These are phyloP conservation scores for Acrodontium crateriforme DNA, from an alignment of 2,329 filamentous ascomycete species.

Conservation along the genomic window DNA sequence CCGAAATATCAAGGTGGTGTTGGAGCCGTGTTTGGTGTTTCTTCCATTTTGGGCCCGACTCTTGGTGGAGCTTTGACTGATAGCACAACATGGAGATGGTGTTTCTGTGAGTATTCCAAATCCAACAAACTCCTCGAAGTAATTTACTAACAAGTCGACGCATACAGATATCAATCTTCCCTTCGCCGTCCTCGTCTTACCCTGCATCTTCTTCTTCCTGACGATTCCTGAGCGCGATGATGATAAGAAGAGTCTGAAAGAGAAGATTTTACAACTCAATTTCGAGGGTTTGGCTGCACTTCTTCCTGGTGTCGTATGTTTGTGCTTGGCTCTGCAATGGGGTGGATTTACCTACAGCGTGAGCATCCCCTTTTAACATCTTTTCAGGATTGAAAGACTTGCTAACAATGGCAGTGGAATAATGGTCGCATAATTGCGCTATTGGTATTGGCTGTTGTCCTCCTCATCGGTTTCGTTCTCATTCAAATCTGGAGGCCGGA, in stretches of 20 bases:
- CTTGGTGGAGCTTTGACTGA: slow-evolving; percentile 31
- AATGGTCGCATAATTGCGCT: slow-evolving; percentile 33
- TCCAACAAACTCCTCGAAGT: slow-evolving; percentile 7
- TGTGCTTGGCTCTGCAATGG: slow-evolving; percentile 35
- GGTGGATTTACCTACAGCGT: slow-evolving; percentile 27
- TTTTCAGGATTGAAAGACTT: neutral
- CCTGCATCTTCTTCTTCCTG: slow-evolving; percentile 28
- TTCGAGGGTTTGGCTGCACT: slow-evolving; percentile 28
- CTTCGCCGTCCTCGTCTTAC: slow-evolving; percentile 27
- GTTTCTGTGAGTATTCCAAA: slow-evolving; percentile 6
- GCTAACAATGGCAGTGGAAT: slow-evolving; percentile 25
- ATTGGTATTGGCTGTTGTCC: slow-evolving; percentile 28
- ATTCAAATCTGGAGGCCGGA: slow-evolving; percentile 29
- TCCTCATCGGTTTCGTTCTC: slow-evolving; percentile 27
- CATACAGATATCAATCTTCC: slow-evolving; percentile 28
- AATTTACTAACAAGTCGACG: slow-evolving; percentile 1
- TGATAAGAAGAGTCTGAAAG: slow-evolving; percentile 13
- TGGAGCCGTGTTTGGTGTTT: slow-evolving; percentile 23
- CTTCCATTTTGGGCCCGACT: slow-evolving; percentile 29
- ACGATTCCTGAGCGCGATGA: slow-evolving; percentile 12
- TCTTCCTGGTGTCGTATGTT: slow-evolving; percentile 25
- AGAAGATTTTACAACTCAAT: slow-evolving; percentile 33
- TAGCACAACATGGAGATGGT: slow-evolving; percentile 27
- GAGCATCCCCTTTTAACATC: neutral
- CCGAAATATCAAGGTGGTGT: slow-evolving; percentile 25